phyloP scores from a whole-genome alignment of 2,329 filamentous ascomycete species.

The Escovopsis sp. region DNA sequence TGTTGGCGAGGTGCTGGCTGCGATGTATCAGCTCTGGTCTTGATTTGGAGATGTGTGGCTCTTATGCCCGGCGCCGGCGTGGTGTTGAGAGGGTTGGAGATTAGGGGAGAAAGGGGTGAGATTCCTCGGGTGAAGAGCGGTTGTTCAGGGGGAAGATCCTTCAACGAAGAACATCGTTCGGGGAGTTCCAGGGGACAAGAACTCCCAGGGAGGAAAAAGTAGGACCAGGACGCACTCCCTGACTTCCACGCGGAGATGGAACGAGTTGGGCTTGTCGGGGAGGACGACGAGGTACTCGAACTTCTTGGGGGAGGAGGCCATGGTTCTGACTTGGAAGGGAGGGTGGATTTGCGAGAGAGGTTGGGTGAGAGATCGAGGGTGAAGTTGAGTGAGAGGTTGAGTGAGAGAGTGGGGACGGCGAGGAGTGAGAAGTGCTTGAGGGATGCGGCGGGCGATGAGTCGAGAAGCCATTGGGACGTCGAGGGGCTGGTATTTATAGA shows the following conservation, averaged over 20 bases:
- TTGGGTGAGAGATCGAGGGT: conserved; percentile 4
- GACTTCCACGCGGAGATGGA: conserved; percentile 46
- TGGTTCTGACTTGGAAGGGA: conserved; percentile 9
- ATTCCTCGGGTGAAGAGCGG: no score
- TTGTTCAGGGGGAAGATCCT: no score
- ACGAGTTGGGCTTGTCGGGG: conserved; percentile 46
- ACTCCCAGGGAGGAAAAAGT: no score
- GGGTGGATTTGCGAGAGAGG: conserved; percentile 2
- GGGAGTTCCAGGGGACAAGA: no score
- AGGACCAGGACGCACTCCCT: conserved; percentile 32
- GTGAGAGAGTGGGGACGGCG: no score
- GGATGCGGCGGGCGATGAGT: background rate
- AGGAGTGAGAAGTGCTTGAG: no score
- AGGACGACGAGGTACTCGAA: conserved; percentile 55
- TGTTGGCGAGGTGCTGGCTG: no score
- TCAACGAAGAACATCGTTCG: no score
- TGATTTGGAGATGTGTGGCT: background rate
- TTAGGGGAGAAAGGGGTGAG: no score
- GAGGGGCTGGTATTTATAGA: background rate
- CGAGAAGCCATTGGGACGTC: background rate
- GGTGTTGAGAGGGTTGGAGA: no score
- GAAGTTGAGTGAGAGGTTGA: conserved; percentile 7
- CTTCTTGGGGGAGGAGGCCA: conserved; percentile 21
- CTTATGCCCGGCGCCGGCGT: no score
- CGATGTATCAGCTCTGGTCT: background rate